Evolutionary conservation across 139 green algal species (phyloP), one percentile per base, ranked within the genome.

Genomic region (Coelastrella sp.): DNA sequence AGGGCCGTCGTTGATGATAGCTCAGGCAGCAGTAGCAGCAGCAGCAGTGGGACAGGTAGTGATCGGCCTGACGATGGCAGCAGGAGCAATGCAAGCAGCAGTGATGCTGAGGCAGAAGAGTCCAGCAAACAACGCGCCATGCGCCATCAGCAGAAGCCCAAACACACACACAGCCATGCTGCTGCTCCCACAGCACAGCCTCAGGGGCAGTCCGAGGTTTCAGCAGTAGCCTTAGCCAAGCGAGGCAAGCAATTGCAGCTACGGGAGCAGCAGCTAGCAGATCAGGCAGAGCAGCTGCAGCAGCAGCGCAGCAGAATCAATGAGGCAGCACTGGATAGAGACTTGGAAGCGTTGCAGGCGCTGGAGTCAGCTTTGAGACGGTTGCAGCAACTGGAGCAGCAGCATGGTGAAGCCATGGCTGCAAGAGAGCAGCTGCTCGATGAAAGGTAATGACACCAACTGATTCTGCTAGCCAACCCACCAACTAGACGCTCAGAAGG

Each of bases 371-470:
- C 74, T n/a, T 73, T 71, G 5, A 19, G 54, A 4, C 7, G 61
- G 54, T 59, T 89, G 14, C 58, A 57, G 5, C 68, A 60, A 3
- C 82, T 94, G 73, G 88, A 93, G 73, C 76, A 88, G 57, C 73
- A 61, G 56, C 68, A 78, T 20, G 59, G 82, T 17, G 57, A 71
- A 60, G 82, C 92, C n/a, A 78, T 76, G 22, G 85, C 78, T n/a
- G 74, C 68, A 10, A 80, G 89, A 6, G 91, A 94, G n/a, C 73
- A 47, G 14, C 90, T 95, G 80, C 85, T 95, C 66, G 71, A 88
- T 6, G 80, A 94, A 89, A 93, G 94, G 68, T 76, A 22, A 32
- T 7, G 8, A 13, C 61, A 71, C 10, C 61, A 71, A 71, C 32
- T 47, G 32, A 47, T 47, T 47, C 32, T 47, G 32, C 32, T 47